Conservation (phyloP, 78 protist species). For the Dictyostelium firmibasis region DNA sequence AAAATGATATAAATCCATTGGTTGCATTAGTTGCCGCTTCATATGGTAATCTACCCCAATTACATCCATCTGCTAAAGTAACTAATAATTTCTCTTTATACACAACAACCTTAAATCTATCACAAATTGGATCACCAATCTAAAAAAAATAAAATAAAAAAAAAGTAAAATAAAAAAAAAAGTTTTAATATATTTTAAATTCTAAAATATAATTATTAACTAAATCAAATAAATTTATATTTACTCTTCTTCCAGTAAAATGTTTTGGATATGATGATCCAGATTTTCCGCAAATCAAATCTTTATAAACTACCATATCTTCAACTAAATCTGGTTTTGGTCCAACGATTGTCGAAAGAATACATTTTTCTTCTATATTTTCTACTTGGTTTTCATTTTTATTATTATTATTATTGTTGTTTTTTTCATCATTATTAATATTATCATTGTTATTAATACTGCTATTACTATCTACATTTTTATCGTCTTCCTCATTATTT, state of each 20-base stretch:
- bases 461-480: not conserved
- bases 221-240: not conserved
- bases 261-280: conserved; percentile 77
- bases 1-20: conserved; percentile 46
- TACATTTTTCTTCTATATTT: not conserved
- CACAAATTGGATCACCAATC: conserved; percentile 75
- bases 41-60: conserved; percentile 80
- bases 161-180: not conserved
- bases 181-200: not conserved
- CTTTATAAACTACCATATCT: conserved; percentile 4
- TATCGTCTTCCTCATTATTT: not conserved
- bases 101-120: conserved; percentile 42
- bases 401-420: not conserved
- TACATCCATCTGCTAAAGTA: conserved; percentile 82
- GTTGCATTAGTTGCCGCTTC: conserved; percentile 82
- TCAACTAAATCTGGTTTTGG: conserved; percentile 47
- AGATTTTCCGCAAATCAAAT: conserved; percentile 20
- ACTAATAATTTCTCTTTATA: conserved; percentile 47
- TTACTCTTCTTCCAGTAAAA: conserved; percentile 45
- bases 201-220: too few relatives aligned
- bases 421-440: not conserved
- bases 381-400: not conserved
- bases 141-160: not conserved
- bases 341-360: conserved; percentile 18
- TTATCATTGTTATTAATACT: not conserved